phyloP scores from a whole-genome alignment of 2,329 filamentous ascomycete genomes.

The Neopestalotiopsis sp. region DNA sequence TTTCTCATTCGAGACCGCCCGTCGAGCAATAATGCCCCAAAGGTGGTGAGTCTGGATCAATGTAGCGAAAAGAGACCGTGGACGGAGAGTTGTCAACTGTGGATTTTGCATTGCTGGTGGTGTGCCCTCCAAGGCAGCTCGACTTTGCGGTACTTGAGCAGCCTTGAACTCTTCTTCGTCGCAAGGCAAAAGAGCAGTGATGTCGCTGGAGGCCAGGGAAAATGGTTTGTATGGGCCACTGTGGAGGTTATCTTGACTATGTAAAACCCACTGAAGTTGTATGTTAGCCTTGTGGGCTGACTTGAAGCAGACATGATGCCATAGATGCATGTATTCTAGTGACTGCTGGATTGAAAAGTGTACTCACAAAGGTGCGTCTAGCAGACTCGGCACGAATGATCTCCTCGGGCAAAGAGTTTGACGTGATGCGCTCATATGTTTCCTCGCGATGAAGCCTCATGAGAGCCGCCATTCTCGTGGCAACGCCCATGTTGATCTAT shows the following conservation, averaged over 20 bases:
- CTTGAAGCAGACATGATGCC: slow-evolving; percentile 12
- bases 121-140: slow-evolving; percentile 59
- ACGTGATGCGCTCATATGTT: slow-evolving; percentile 49
- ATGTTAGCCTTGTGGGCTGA: slow-evolving; percentile 17
- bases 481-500: slow-evolving; percentile 61
- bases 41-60: slow-evolving; percentile 60
- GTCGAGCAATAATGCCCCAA: slow-evolving; percentile 57
- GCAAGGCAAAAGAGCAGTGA: slow-evolving; percentile 58
- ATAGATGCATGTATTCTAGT: too few species aligned
- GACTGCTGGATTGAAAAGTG: not conserved
- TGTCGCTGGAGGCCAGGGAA: slow-evolving; percentile 56
- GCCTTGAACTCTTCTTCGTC: slow-evolving; percentile 56
- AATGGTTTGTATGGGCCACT: slow-evolving; percentile 57
- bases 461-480: slow-evolving; percentile 59
- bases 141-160: slow-evolving; percentile 51
- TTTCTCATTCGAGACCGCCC: slow-evolving; percentile 50
- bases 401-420: slow-evolving; percentile 47
- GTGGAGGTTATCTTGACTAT: slow-evolving; percentile 63
- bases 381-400: slow-evolving; percentile 60
- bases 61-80: slow-evolving; percentile 59
- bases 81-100: slow-evolving; percentile 44
- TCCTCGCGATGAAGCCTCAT: slow-evolving; percentile 62
- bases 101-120: slow-evolving; percentile 54
- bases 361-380: slow-evolving; percentile 56
- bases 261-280: slow-evolving; percentile 58